Evolutionary conservation across 78 protist species (phyloP).

Genomic region (Speleostelium caveatum): DNA sequence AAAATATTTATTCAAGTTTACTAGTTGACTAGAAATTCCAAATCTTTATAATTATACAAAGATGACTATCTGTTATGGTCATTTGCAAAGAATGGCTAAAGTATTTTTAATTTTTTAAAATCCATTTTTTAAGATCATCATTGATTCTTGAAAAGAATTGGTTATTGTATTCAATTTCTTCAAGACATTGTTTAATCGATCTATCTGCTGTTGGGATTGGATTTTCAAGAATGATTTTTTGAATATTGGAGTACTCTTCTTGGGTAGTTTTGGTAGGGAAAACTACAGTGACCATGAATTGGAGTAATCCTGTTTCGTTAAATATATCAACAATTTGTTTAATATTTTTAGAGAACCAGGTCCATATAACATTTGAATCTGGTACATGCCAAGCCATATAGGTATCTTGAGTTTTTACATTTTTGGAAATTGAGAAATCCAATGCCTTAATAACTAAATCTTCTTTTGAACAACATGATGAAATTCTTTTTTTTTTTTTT

Average conservation of each 20-base stretch:
- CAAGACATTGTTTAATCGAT: constrained; percentile 45
- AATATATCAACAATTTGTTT: background rate
- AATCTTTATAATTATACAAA: background rate
- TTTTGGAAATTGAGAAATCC: background rate
- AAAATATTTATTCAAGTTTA: too few relatives aligned
- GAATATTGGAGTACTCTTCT: background rate
- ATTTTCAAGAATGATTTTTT: constrained; percentile 11
- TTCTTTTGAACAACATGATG: too few relatives aligned
- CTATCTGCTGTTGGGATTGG: constrained; percentile 43
- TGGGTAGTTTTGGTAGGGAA: constrained; percentile 2
- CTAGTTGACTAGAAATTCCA: background rate
- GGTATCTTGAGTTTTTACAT: constrained; percentile 33
- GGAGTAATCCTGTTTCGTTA: background rate
- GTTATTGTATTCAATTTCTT: constrained; percentile 18
- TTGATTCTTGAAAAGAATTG: background rate
- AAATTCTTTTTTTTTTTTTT: too few relatives aligned
- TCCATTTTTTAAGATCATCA: background rate
- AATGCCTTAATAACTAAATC: background rate
- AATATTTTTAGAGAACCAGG: background rate
- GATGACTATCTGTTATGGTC: background rate
- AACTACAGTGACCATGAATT: background rate
- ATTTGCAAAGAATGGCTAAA: background rate
- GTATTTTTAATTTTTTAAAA: background rate
- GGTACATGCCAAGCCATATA: background rate
- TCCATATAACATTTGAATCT: background rate